Conservation (phyloP, 371 early-diverging fungal species). For the Batrachochytrium dendrobatidis region DNA sequence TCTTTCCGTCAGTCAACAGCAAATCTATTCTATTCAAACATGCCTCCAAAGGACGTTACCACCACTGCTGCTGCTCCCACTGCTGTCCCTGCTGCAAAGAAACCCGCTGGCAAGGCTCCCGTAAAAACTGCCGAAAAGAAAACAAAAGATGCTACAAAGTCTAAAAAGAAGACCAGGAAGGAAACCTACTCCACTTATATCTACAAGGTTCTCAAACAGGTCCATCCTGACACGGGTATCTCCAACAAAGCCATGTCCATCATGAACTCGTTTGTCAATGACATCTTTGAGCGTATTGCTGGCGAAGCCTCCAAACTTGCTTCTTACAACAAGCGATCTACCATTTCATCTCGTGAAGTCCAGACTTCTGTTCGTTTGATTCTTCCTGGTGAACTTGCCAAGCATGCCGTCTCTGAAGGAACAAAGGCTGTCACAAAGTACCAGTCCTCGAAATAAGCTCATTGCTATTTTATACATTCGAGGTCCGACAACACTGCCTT, state of each 20-base stretch:
- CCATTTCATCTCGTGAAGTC: conserved; percentile 93
- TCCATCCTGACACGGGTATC: conserved; percentile 96
- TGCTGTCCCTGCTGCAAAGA: conserved; percentile 18
- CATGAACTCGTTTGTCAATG: conserved; percentile 96
- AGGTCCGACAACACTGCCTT: background rate
- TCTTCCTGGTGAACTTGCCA: conserved; percentile 92
- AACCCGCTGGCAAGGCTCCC: conserved; percentile 62
- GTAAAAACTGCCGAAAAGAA: conserved; percentile 54
- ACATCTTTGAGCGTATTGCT: conserved; percentile 90
- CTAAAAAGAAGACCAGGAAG: conserved; percentile 50
- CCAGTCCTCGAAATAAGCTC: conserved; percentile 56
- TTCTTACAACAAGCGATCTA: conserved; percentile 88
- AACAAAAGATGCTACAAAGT: conserved; percentile 49
- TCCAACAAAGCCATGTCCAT: conserved; percentile 98
- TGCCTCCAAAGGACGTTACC: conserved; percentile 18
- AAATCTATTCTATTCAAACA: background rate
- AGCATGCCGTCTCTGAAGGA: conserved; percentile 96
- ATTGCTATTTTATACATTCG: background rate
- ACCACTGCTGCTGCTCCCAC: conserved; percentile 17
- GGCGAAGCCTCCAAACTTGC: conserved; percentile 58
- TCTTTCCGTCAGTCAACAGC: background rate
- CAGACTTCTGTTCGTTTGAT: conserved; percentile 91
- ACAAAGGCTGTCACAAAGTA: conserved; percentile 96
- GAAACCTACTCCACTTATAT: conserved; percentile 92
- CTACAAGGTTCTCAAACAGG: conserved; percentile 94